Conservation (phyloP, 305 asterid genomes). For the Stenogyne calaminthoides region DNA sequence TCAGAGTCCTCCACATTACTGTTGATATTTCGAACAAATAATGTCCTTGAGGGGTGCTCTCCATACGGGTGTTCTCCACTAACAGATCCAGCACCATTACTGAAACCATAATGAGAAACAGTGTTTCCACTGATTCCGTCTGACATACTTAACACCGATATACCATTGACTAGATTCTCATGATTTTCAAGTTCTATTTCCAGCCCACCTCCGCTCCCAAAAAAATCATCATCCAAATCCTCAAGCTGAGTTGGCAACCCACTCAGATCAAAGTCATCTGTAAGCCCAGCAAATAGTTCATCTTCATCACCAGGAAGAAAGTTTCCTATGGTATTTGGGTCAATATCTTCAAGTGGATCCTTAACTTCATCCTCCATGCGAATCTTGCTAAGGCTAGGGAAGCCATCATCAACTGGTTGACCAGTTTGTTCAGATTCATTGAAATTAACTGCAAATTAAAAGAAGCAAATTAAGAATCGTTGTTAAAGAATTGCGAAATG, state of each 20-base stretch:
- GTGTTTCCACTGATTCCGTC: constrained; percentile 61
- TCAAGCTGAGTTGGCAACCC: constrained; percentile 87
- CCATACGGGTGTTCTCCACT: constrained; percentile 92
- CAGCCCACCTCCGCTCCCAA: constrained; percentile 93
- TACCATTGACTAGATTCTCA: constrained; percentile 55
- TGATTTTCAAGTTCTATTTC: constrained; percentile 72
- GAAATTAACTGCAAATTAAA: constrained; percentile 57
- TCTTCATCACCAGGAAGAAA: constrained; percentile 93
- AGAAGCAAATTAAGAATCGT: constrained; percentile 25
- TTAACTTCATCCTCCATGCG: constrained; percentile 44
- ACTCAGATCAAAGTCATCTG: constrained; percentile 87
- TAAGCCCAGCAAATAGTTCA: constrained; percentile 86
- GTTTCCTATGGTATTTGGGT: constrained; percentile 45
- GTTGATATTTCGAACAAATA: constrained; percentile 90
- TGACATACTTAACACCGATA: constrained; percentile 52
- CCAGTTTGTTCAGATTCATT: constrained; percentile 43
- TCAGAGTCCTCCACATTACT: constrained; percentile 96
- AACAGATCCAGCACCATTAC: constrained; percentile 61
- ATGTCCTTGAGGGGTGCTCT: constrained; percentile 96
- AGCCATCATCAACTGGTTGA: constrained; percentile 54
- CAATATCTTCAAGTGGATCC: constrained; percentile 56
- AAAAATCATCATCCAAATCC: constrained; percentile 92
- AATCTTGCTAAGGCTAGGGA: constrained; percentile 45
- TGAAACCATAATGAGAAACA: constrained; percentile 47
- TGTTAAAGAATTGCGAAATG: background rate